Percentiles rank a stretch among this genome's conserved stretches.
Conservation (phyloP, 345 rosid species). For the Melaleuca alternifolia region DNA sequence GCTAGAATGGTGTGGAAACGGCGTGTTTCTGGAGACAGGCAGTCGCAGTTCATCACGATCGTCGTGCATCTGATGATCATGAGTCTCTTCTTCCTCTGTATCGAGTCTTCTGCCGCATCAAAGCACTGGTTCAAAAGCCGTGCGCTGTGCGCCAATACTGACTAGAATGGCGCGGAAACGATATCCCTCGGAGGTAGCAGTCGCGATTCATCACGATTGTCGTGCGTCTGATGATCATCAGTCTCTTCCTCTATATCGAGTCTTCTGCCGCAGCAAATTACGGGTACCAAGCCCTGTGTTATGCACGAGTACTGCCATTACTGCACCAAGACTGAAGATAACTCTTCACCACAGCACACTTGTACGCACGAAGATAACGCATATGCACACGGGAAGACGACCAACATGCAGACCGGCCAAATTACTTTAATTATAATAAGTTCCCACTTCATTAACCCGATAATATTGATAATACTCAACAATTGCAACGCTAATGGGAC, state of each 20-base stretch:
- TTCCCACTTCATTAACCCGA: not conserved
- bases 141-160: not conserved
- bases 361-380: not conserved
- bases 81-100: not conserved
- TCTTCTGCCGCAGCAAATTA: not conserved
- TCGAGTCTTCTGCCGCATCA: not conserved
- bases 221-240: not conserved
- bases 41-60: not conserved
- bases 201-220: not conserved
- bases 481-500: not conserved
- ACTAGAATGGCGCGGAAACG: constrained; percentile 25
- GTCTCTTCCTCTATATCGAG: not conserved
- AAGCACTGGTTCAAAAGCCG: constrained; percentile 24
- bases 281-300: constrained; percentile 25
- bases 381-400: not conserved
- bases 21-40: not conserved
- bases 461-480: not conserved
- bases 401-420: not conserved
- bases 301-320: not conserved
- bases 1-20: constrained; percentile 23
- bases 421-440: not conserved
- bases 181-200: not conserved
- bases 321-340: not conserved
- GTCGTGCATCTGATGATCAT: not conserved
- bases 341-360: not conserved